Conservation (phyloP, 495 filamentous ascomycete genomes). For the Neurospora terricola region DNA sequence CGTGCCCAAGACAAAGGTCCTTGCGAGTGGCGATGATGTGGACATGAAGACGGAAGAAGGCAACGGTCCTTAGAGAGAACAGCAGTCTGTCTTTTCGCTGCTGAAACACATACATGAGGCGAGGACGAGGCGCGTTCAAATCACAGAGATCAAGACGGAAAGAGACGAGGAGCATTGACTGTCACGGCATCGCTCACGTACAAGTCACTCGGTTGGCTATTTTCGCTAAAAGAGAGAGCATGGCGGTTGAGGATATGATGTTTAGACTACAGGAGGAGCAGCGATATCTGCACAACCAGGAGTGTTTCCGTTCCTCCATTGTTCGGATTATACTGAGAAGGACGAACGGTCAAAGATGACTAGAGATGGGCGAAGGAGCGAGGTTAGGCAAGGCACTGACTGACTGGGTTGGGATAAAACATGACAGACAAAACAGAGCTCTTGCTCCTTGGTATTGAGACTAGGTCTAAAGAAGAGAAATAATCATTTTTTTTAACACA, state of each 20-base stretch:
- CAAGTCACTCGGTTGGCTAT: not conserved
- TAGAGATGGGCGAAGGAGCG: not conserved
- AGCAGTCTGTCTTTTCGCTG: not conserved
- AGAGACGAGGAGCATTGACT: not conserved
- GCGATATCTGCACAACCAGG: not conserved
- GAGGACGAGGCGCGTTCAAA: not conserved
- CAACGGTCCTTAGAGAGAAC: constrained; percentile 4
- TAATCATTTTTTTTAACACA: constrained; percentile 3
- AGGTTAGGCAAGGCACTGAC: not conserved
- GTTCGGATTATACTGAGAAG: not conserved
- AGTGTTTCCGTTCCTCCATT: not conserved
- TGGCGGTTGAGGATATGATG: not conserved
- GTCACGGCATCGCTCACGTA: not conserved
- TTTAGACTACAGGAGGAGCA: not conserved
- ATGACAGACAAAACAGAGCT: not conserved
- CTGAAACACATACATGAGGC: not conserved
- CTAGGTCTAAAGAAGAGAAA: constrained; percentile 1
- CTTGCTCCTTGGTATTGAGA: not conserved
- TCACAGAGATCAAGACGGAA: not conserved
- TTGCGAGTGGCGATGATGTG: constrained; percentile 64
- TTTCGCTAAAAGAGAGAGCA: no score
- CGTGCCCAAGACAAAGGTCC: constrained; percentile 59
- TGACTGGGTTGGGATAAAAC: constrained; percentile 1
- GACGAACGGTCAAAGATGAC: not conserved
- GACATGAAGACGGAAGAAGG: constrained; percentile 30